Conservation (phyloP, 2,329 filamentous ascomycete species). For the Fusarium tanahbumbuense region DNA sequence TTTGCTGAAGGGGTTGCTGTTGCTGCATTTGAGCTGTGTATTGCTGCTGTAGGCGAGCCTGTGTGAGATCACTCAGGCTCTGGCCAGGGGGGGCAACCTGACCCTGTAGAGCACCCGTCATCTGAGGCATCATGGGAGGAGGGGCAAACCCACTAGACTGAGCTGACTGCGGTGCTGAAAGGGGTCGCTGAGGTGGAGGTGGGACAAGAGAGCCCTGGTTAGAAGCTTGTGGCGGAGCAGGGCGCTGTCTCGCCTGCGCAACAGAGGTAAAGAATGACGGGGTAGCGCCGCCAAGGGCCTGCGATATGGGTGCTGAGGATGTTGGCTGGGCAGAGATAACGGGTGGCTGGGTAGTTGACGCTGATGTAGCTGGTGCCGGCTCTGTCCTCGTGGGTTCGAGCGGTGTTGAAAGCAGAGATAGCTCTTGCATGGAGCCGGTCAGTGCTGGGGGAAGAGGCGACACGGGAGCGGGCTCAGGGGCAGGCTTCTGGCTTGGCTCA, state of each 20-base stretch:
- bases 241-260: constrained; percentile 58
- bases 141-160: constrained; percentile 79
- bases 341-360: not conserved
- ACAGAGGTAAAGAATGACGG: constrained; percentile 67
- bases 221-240: constrained; percentile 51
- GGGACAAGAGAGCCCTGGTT: constrained; percentile 76
- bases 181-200: constrained; percentile 79
- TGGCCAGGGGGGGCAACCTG: constrained; percentile 79
- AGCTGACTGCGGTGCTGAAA: constrained; percentile 87
- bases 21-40: constrained; percentile 62
- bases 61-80: constrained; percentile 78
- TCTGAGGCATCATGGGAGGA: constrained; percentile 82
- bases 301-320: constrained; percentile 51
- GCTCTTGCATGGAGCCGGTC: constrained; percentile 74
- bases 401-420: constrained; percentile 65
- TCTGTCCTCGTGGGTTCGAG: constrained; percentile 62
- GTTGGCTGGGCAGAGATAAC: constrained; percentile 43
- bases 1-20: constrained; percentile 53
- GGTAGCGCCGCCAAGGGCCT: constrained; percentile 65
- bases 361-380: constrained; percentile 47
- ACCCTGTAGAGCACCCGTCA: constrained; percentile 75
- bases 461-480: constrained; percentile 27
- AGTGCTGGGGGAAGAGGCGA: constrained; percentile 59
- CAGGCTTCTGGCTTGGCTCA: constrained; percentile 42
- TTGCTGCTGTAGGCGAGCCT: constrained; percentile 73